These are phyloP conservation scores for Neurospora terricola DNA, from an alignment of 495 filamentous ascomycete genomes.

Conservation along the genomic window DNA sequence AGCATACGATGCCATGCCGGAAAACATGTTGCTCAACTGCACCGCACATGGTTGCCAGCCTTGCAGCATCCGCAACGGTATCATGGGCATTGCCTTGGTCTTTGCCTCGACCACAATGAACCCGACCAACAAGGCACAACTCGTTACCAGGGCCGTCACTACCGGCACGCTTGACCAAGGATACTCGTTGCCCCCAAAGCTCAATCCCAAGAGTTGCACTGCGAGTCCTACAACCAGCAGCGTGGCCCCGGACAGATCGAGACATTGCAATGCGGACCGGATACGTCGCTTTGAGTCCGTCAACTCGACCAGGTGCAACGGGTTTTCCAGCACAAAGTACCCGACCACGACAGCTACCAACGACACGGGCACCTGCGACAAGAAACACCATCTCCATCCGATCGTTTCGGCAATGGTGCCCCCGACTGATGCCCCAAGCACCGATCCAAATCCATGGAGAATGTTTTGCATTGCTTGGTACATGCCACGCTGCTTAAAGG, in stretches of 20 bases:
- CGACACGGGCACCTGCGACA: constrained; percentile 43
- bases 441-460: constrained; percentile 45
- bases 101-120: constrained; percentile 48
- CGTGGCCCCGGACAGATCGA: constrained; percentile 47
- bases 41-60: constrained; percentile 43
- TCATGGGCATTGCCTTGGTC: constrained; percentile 52
- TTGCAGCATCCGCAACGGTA: constrained; percentile 48
- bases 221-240: constrained; percentile 47
- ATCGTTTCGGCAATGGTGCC: constrained; percentile 39
- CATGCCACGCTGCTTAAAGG: constrained; percentile 50
- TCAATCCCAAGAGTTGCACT: constrained; percentile 47
- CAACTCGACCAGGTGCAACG: constrained; percentile 6
- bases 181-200: constrained; percentile 51
- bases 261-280: constrained; percentile 37
- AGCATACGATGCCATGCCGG: constrained; percentile 52
- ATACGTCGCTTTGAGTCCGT: constrained; percentile 10
- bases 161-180: constrained; percentile 47
- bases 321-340: constrained; percentile 41
- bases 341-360: constrained; percentile 44
- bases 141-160: constrained; percentile 38
- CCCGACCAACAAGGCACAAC: constrained; percentile 35
- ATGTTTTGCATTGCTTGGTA: constrained; percentile 57
- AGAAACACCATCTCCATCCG: constrained; percentile 43
- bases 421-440: constrained; percentile 39
- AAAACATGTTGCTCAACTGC: constrained; percentile 52